Evolutionary conservation across 352 stramenopile species (phyloP), one percentile per base, ranked within the genome.

Genomic region (Pythium dissotocum): DNA sequence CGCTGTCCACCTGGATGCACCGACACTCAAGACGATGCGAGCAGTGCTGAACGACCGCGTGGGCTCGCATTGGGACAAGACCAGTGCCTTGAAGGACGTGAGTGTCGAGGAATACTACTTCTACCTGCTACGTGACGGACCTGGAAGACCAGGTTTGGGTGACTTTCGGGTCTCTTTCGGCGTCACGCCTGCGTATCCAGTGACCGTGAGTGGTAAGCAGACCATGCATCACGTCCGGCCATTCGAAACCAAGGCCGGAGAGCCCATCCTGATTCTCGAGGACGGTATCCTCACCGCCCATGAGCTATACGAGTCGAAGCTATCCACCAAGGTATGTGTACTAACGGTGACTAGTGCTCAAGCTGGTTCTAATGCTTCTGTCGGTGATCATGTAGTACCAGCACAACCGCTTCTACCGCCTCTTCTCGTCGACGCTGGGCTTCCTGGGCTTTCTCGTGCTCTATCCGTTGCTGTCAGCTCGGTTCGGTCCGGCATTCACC

Each of bases 391-490:
- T 60, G 18, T 28, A 93, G 85, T 71, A 83, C 53, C 74, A 75
- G 21, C 76, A 90, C 63, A 93, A 87, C 36, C 67, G 82, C 21
- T 93, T 93, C 61, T 83, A 75, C 48, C 74, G 85, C 5, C 52
- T 93, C 18, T 90, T 93, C 40, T 66, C 83, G 7, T 74, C 68
- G 33, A 82, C 90, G 46, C 33, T 91, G 18, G 81, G 77, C 0
- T 93, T 91, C 53, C 83, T 93, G 38, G 81, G 74, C 10, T 88
- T 90, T 49, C 64, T 90, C 12, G 82, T 90, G 24, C 56, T 91
- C 1, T 77, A 85, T 53, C 68, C 70, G 6, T 53, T 72, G 8
- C 59, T 91, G 16, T 51, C 78, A 1, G 36, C 70, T 52, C 71
- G 71, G 2, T 80, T 79, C 24, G 78, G 78, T 0, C 54, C 44